Base-by-base conservation (phyloP, 148 eudicot genomes). In the Nepenthes mirabilis region DNA sequence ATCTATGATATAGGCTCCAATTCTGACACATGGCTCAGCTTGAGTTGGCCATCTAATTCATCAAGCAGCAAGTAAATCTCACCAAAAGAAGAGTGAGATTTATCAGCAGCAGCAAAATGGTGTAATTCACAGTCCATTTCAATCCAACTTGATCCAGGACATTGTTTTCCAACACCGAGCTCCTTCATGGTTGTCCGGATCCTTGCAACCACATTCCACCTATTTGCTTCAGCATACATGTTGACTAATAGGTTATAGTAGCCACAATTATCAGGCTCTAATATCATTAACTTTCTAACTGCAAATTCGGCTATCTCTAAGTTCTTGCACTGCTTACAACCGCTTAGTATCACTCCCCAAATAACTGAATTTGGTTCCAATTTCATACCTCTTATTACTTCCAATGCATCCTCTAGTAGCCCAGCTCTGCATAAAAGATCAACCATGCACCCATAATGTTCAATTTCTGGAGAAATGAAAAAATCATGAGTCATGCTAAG, bases 71-170 rank as follows among this genome's bases (percentile, higher is more conserved):
- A 6, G 36, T 48, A 48, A 47, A 77, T 61, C 57, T 64, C 70
- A 51, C 32, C 57, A 1, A 65, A 63, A 60, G 67, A 67, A 37
- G 70, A 62, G 53, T 77, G 81, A 53, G 65, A 73, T 61, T 43
- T 57, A 64, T 74, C 81, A 60, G 66, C 56, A 48, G 72, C 81
- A 64, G 66, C 65, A 43, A 77, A 77, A 64, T 77, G 77, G 63
- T 77, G 81, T 56, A 77, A 50, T 54, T 70, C 64, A 45, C 55
- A 60, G 14, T 49, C 75, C 70, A 67, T 47, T 59, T 73, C 81
- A 70, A 77, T 77, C 78, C 78, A 77, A 63, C 81, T 77, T 36
- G 72, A 77, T 47, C 70, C 81, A 11, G 81, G 77, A 56, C 69
- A 72, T 1, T 33, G 55, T 64, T 77, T 77, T 56, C 74, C 77